These are phyloP conservation scores for Botrytis elliptica DNA, from an alignment of 2,329 filamentous ascomycete species.

Conservation along the genomic window DNA sequence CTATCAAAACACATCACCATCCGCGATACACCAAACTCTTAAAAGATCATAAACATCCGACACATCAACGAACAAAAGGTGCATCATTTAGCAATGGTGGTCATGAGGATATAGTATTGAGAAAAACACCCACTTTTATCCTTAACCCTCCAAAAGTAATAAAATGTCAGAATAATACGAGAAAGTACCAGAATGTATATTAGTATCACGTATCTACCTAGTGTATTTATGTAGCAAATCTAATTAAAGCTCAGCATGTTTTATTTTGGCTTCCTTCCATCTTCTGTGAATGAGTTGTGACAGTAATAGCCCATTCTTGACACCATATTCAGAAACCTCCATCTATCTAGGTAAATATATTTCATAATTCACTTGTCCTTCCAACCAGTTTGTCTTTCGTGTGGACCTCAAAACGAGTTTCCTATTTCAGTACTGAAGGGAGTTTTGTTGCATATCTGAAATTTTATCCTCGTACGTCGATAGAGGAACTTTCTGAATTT, in stretches of 20 bases:
- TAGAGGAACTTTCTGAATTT: background rate
- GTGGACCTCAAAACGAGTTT: background rate
- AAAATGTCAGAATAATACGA: background rate
- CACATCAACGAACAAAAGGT: rapidly evolving
- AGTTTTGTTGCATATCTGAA: background rate
- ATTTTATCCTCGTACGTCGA: background rate
- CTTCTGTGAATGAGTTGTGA: background rate
- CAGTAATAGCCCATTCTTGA: background rate
- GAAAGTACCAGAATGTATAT: background rate
- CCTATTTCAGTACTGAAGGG: background rate
- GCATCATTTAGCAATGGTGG: background rate
- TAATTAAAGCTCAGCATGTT: background rate
- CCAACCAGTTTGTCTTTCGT: background rate
- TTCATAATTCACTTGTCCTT: background rate
- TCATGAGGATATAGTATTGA: background rate
- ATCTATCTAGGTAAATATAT: background rate
- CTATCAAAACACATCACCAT: background rate
- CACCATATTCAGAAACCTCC: background rate
- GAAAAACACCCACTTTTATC: too few species aligned
- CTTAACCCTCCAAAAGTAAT: background rate
- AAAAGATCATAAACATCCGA: background rate
- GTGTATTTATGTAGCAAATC: background rate
- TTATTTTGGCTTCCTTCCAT: background rate
- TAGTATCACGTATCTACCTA: background rate
- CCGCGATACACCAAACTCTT: background rate